Evolutionary conservation across 2,329 filamentous ascomycete species (phyloP).

Genomic region (Scedosporium minutisporum): DNA sequence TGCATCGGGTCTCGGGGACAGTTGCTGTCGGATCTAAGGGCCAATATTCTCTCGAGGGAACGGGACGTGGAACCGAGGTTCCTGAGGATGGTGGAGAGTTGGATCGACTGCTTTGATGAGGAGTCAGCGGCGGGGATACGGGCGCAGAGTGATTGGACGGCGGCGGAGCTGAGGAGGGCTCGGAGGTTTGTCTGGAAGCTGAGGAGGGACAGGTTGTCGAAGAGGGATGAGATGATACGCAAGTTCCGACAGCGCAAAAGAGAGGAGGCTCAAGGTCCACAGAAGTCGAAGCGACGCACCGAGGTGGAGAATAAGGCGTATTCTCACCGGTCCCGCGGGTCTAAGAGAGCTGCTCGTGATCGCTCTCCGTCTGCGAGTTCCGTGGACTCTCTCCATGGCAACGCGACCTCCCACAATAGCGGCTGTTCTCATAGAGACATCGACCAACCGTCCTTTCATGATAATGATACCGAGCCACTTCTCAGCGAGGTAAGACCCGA

Average conservation of each 20-base stretch:
- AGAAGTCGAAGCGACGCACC: no score
- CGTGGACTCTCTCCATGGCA: no score
- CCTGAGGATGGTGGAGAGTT: constrained; percentile 30
- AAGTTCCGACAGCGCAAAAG: not conserved
- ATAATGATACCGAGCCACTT: no score
- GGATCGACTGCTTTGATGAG: constrained; percentile 25
- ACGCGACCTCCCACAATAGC: no score
- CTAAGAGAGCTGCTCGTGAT: not conserved
- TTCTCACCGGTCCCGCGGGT: not conserved
- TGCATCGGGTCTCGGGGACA: constrained; percentile 33
- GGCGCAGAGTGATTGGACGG: constrained; percentile 2
- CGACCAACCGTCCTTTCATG: no score
- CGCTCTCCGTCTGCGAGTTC: no score
- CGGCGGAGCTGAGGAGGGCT: not conserved
- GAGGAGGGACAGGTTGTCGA: constrained; percentile 8
- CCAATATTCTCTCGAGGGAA: constrained; percentile 29
- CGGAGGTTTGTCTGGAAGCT: not conserved
- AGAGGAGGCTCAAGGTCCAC: not conserved
- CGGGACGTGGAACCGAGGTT: constrained; percentile 21
- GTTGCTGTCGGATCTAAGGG: constrained; percentile 34
- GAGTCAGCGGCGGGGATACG: not conserved
- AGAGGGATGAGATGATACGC: not conserved
- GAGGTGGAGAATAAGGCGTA: no score
- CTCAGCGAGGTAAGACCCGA: no score
- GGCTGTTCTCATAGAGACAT: no score